Percentiles rank a stretch among this genome's conserved stretches.
These are phyloP conservation scores for Aristolochia californica DNA, from an alignment of 164 flowering plant species.

Conservation along the genomic window DNA sequence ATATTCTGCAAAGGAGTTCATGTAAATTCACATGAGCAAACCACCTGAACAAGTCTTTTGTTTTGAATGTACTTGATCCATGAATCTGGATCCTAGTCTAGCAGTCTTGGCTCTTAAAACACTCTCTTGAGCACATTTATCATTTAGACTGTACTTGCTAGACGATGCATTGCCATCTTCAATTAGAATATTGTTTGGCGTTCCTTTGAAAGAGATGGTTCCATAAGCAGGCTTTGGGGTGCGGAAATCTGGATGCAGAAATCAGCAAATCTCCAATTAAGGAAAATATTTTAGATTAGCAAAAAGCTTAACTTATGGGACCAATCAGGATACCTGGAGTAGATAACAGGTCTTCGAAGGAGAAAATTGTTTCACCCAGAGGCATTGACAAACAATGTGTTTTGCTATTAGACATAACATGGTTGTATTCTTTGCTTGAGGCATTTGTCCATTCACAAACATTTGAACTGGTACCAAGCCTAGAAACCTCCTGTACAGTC, in stretches of 20 bases:
- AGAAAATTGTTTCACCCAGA: background rate
- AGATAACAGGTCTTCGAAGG: conserved; percentile 1
- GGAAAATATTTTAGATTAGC: background rate
- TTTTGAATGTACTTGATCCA: background rate
- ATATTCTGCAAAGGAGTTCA: background rate
- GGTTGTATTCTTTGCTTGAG: background rate
- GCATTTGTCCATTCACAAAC: conserved; percentile 8
- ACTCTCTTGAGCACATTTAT: background rate
- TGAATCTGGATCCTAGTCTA: conserved; percentile 7
- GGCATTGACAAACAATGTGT: background rate
- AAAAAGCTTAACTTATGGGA: background rate
- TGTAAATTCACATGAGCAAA: too few relatives aligned
- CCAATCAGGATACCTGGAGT: background rate
- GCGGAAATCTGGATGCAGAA: conserved; percentile 8
- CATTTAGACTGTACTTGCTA: background rate
- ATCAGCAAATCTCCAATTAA: background rate
- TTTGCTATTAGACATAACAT: background rate
- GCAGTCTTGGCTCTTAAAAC: background rate
- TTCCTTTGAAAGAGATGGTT: background rate
- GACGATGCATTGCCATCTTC: background rate
- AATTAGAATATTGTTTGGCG: background rate
- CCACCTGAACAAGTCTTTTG: too few relatives aligned
- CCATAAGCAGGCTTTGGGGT: conserved; percentile 7
- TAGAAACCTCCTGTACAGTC: conserved; percentile 2
- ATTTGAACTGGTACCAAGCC: conserved; percentile 8